phyloP scores from a whole-genome alignment of 805 yeast species.

The Yarrowia keelungensis region DNA sequence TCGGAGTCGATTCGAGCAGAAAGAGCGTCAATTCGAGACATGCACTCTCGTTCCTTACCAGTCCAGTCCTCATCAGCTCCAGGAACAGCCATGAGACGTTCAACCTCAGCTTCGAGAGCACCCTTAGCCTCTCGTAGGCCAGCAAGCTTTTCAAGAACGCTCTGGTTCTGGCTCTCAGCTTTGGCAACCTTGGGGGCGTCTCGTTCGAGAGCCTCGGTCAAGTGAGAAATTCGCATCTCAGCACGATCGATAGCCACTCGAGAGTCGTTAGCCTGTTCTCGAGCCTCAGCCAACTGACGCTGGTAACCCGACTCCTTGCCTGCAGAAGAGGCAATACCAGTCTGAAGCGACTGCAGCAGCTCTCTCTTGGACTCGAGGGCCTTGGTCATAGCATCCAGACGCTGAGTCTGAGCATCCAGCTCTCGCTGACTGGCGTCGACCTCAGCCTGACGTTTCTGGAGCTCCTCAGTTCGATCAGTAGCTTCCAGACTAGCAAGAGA shows the following conservation, averaged over 20 bases:
- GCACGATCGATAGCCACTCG: conserved; percentile 65
- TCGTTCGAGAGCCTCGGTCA: conserved; percentile 60
- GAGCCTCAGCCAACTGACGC: conserved; percentile 71
- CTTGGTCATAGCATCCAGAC: conserved; percentile 57
- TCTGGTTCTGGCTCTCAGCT: conserved; percentile 60
- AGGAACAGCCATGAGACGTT: conserved; percentile 56
- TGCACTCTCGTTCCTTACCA: conserved; percentile 48
- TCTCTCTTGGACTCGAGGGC: conserved; percentile 71
- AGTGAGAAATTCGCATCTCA: conserved; percentile 63
- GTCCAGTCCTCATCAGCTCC: conserved; percentile 44
- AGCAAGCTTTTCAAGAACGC: conserved; percentile 55
- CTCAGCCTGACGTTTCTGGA: conserved; percentile 46
- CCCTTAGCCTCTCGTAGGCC: conserved; percentile 53
- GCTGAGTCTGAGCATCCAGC: conserved; percentile 55
- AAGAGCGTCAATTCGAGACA: conserved; percentile 55
- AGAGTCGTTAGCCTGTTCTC: conserved; percentile 60
- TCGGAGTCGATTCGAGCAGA: conserved; percentile 60
- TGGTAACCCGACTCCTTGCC: conserved; percentile 77
- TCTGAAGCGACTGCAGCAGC: conserved; percentile 76
- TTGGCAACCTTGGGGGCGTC: conserved; percentile 50
- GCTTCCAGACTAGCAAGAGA: conserved; percentile 51
- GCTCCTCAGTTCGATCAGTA: conserved; percentile 48
- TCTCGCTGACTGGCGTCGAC: conserved; percentile 56
- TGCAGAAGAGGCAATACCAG: conserved; percentile 89
- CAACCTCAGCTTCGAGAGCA: conserved; percentile 54